Evolutionary conservation across 1,284 basidiomycete species (phyloP).

Genomic region (Xerocomus amazonicus): DNA sequence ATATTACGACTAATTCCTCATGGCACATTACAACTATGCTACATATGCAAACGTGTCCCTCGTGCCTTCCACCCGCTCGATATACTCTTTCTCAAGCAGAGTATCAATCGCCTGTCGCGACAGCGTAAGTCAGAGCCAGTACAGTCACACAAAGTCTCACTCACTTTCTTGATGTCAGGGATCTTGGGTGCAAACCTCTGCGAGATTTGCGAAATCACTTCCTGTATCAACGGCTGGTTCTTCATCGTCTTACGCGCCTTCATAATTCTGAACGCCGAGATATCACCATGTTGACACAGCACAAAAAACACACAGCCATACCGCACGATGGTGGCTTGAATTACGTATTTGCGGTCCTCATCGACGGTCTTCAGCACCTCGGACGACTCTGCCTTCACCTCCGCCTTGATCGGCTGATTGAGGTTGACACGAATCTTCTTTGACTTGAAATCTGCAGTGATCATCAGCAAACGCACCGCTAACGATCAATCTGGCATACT

Average conservation of each 20-base stretch:
- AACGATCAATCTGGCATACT: conserved; percentile 40
- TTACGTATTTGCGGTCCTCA: conserved; percentile 95
- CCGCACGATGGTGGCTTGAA: conserved; percentile 97
- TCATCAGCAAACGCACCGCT: conserved; percentile 1
- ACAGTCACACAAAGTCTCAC: conserved; percentile 25
- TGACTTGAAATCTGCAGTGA: conserved; percentile 79
- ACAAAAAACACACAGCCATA: conserved; percentile 28
- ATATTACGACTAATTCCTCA: conserved; percentile 11
- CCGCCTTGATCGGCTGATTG: conserved; percentile 92
- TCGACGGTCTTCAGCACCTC: conserved; percentile 96
- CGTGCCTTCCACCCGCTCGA: conserved; percentile 86
- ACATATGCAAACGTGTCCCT: conserved; percentile 79
- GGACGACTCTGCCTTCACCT: conserved; percentile 87
- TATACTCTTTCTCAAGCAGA: conserved; percentile 95
- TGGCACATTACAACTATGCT: conserved; percentile 40
- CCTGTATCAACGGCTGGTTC: conserved; percentile 91
- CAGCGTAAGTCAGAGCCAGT: background rate
- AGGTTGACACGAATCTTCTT: conserved; percentile 97
- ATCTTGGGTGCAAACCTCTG: conserved; percentile 88
- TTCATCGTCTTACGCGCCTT: conserved; percentile 98
- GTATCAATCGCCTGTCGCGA: conserved; percentile 85
- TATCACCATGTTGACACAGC: conserved; percentile 1
- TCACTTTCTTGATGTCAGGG: conserved; percentile 87
- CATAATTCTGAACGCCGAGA: conserved; percentile 70
- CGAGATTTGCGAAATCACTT: conserved; percentile 90